Percentiles rank a stretch among this genome's conserved stretches.
Evolutionary conservation across 768 basidiomycete genomes (phyloP).

Genomic region (Symmetrospora coprosmae): DNA sequence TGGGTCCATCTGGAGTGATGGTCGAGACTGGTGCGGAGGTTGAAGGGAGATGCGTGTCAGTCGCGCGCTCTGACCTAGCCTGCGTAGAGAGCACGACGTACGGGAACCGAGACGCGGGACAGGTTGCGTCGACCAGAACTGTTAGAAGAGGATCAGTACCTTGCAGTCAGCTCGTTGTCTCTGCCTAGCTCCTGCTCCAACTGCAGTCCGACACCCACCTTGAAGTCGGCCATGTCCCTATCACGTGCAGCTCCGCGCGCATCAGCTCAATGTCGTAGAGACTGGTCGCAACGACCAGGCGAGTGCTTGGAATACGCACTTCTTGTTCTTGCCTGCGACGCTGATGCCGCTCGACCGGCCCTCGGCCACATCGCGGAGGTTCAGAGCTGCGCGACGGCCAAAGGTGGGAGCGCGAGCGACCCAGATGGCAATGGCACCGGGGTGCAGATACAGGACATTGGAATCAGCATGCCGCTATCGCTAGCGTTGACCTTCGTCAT

Average conservation of each 20-base stretch:
- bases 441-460: not conserved
- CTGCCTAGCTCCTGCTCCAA: not conserved
- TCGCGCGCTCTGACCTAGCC: too few relatives aligned
- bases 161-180: slow-evolving; percentile 35
- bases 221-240: slow-evolving; percentile 13
- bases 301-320: slow-evolving; percentile 1
- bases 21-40: slow-evolving; percentile 18
- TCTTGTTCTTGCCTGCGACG: slow-evolving; percentile 17
- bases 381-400: not conserved
- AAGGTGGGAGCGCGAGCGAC: not conserved
- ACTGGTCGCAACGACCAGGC: too few relatives aligned
- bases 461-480: not conserved
- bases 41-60: not conserved
- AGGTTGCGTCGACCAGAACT: slow-evolving; percentile 92
- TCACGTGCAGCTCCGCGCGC: too few relatives aligned
- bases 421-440: not conserved
- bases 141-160: slow-evolving; percentile 33
- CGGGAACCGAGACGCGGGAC: slow-evolving; percentile 67
- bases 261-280: too few relatives aligned
- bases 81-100: not conserved
- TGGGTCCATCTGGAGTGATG: slow-evolving; percentile 53
- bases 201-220: slow-evolving; percentile 17
- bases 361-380: slow-evolving; percentile 1
- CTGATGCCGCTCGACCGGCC: slow-evolving; percentile 11
- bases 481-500: not conserved